phyloP scores from a whole-genome alignment of 129 eudicot species.

The Pseudognaphalium luteoalbum region DNA sequence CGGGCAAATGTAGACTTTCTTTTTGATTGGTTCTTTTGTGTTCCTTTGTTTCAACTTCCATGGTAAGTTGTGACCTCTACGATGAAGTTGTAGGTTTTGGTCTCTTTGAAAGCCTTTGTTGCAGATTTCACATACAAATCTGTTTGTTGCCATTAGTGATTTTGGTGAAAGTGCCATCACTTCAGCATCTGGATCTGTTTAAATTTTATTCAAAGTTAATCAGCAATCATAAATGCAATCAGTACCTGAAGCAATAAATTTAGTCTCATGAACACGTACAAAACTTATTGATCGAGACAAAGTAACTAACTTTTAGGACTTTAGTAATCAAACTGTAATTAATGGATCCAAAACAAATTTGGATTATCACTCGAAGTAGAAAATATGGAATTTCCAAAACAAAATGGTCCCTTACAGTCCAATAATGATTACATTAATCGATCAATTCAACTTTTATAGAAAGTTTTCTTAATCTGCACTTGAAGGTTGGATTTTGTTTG shows the following conservation, averaged over 20 bases:
- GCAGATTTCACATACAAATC: conserved; percentile 90
- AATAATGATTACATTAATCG: not conserved
- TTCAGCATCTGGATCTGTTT: conserved; percentile 96
- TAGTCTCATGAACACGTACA: not conserved
- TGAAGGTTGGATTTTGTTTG: not conserved
- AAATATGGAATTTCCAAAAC: conserved; percentile 7
- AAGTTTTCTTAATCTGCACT: conserved; percentile 14
- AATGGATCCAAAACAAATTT: not conserved
- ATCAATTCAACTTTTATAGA: not conserved
- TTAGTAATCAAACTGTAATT: not conserved
- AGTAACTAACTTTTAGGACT: not conserved
- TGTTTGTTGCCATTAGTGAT: conserved; percentile 92
- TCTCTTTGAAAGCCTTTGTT: conserved; percentile 95
- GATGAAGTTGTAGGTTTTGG: conserved; percentile 89
- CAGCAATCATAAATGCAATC: not conserved
- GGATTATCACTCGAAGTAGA: conserved; percentile 17
- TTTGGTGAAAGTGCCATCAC: conserved; percentile 92
- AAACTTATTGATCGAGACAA: not conserved
- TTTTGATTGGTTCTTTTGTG: conserved; percentile 57
- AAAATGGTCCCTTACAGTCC: conserved; percentile 15
- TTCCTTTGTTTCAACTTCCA: conserved; percentile 89
- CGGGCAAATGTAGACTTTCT: conserved; percentile 92
- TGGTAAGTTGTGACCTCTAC: conserved; percentile 94
- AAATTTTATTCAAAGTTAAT: not conserved
- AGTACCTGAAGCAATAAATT: not conserved